Evolutionary conservation across 305 asterid species (phyloP), one percentile per base, ranked within the genome.

Genomic region (Petunia hybrid): DNA sequence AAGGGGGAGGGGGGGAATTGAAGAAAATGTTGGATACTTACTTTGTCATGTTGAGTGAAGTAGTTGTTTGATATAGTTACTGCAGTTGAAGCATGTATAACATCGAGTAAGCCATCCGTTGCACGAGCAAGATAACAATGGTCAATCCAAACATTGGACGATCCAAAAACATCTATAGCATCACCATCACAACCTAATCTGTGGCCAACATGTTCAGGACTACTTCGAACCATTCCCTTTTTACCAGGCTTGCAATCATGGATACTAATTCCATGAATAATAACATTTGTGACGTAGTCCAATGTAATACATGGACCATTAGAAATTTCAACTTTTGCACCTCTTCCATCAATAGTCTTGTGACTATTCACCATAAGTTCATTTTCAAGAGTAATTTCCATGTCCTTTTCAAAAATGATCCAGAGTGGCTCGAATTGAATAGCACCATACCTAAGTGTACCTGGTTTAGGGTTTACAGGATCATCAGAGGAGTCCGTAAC

Each of bases 281-380:
- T 91, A 12, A 91, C 91, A 65, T 91, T 81, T 79, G 77, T 82
- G 31, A 87, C 92, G 40, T 60, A 84, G 62, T 90, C 89, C 8
- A 91, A 84, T 8, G 85, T 87, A 7, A 91, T 83, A 80, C 96
- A 90, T 8, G 96, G 92, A 41, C 96, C 94, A 39, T 85, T 57
- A 13, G 91, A 63, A 53, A 91, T 90, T 56, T 89, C 91, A 2
- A 91, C 81, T 10, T 84, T 86, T 7, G 83, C 91, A 4, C 96
- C 96, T 81, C 96, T 80, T 3, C 94, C 96, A 68, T 91, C 96
- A 1, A 91, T 90, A 1, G 92, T 90, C 87, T 91, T 90, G 14
- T 91, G 86, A 46, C 91, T 89, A 66, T 86, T 87, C 76, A 91
- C 53, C 73, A 91, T 85, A 4, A 91, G 88, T 70, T 89, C 94